A percentile compares a stretch with the other conserved stretches of the same genome.
phyloP scores from a whole-genome alignment of 2,329 filamentous ascomycete species.

The Botrytis fabae region DNA sequence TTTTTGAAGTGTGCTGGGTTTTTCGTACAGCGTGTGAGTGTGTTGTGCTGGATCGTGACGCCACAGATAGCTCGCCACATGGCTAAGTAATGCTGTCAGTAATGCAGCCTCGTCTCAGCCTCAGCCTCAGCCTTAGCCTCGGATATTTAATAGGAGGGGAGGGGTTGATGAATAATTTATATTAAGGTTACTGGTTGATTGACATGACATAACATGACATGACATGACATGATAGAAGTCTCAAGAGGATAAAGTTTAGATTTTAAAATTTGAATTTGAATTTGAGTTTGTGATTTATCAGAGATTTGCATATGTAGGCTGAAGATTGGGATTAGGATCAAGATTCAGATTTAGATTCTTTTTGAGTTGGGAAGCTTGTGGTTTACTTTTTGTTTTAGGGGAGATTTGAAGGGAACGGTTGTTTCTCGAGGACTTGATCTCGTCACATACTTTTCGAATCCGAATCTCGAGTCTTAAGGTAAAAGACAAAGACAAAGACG shows the following conservation, averaged over 20 bases:
- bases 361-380: not conserved
- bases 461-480: not conserved
- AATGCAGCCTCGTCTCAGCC: not conserved
- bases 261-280: not conserved
- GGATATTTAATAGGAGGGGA: not conserved
- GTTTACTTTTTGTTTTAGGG: not conserved
- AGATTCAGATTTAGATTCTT: not conserved
- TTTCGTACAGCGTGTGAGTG: no score
- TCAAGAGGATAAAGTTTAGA: not conserved
- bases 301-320: not conserved
- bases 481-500: not conserved
- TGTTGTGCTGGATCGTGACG: not conserved
- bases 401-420: not conserved
- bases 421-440: not conserved
- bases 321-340: not conserved
- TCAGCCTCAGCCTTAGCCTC: not conserved
- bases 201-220: not conserved
- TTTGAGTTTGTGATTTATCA: not conserved
- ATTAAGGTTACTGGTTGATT: not conserved
- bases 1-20: no score
- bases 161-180: not conserved
- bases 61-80: not conserved
- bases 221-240: not conserved
- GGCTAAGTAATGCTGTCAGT: not conserved
- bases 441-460: not conserved